Evolutionary conservation across 257 asterid genomes (phyloP), one percentile per base, ranked within the genome.

Genomic region (Linaria vulgaris): DNA sequence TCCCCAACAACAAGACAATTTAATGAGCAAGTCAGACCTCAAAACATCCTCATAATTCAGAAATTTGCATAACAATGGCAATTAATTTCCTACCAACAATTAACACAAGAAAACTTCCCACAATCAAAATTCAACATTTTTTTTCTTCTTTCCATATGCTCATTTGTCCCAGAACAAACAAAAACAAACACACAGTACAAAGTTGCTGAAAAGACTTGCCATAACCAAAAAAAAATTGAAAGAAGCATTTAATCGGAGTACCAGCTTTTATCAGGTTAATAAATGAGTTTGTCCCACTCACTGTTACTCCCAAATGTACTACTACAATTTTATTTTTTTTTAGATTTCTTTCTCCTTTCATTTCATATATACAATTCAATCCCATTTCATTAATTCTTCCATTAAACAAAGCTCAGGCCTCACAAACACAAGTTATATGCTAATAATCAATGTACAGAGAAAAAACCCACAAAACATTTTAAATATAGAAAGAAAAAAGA

Each of bases 261-360:
- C 25, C 64, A 57, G 17, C 56, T 52, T 66, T 58, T 59, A 62
- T 75, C 68, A 61, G 59, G 57, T 27, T 61, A 69, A 62, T 79
- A 62, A 79, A 70, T 72, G 76, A 67, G 45, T 16, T 54, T 38
- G 39, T 39, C 73, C 63, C 67, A 31, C 74, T 27, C 41, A 41
- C 56, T 57, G 50, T 56, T 47, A 66, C 31, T 58, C 62, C 60
- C 60, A 59, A 59, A 59, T 59, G 64, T 41, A 58, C 34, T 9
- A 68, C 43, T 2, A 27, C 34, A 27, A 27, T n/a, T n/a, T n/a
- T n/a, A n/a, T n/a, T n/a, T n/a, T n/a, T n/a, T n/a, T n/a, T n/a
- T n/a, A n/a, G n/a, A n/a, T n/a, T n/a, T n/a, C n/a, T n/a, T n/a
- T n/a, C n/a, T n/a, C n/a, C n/a, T n/a, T n/a, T n/a, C n/a, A n/a